Base-by-base conservation (phyloP, 495 filamentous ascomycete species). In the Ascodesmis nigricans region DNA sequence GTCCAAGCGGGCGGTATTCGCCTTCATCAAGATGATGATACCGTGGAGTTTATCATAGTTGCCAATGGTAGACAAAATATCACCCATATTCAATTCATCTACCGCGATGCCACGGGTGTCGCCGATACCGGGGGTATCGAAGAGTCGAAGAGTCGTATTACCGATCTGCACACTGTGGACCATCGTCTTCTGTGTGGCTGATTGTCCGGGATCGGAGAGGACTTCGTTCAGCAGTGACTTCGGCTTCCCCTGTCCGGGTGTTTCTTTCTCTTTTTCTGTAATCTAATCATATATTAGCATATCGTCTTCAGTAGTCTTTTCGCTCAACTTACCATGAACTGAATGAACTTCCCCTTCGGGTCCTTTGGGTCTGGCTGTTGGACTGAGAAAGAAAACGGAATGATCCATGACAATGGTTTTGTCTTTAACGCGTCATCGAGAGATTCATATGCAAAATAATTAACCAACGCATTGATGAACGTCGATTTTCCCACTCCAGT, bases 1-100 rank as follows among this genome's bases (percentile, higher is more conserved):
- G 0, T 44, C 59, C 19, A 62, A 31, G 1, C 58, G 53, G 0
- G 58, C 36, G 7, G 41, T 44, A 42, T 64, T 46, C 34, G 61
- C 27, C 56, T 66, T 53, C 48, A 69, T 30, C 42, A 65, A 42
- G 46, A 64, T 50, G 41, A 66, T 25, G 44, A 65, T 39, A 41
- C 58, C 57, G 38, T 62, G 57, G 1, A 62, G 45, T 1, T 55
- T 25, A 5, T 57, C 41, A 22, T 58, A 58, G 13, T 14, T 46
- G 25, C 47, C 38, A 5, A 62, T 37, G 0, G 41, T 45, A 1
- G 5, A 1, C 0, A 63, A 40, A 18, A 62, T 56, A 36, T 63
- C 50, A 10, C 42, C 49, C 56, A 61, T 60, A 35, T 64, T 64
- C 40, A 54, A 39, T 6, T 49, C 46, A 37, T 62, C 60, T 5